Evolutionary conservation across 306 rosid genomes (phyloP).

Genomic region (Malus orientalis): DNA sequence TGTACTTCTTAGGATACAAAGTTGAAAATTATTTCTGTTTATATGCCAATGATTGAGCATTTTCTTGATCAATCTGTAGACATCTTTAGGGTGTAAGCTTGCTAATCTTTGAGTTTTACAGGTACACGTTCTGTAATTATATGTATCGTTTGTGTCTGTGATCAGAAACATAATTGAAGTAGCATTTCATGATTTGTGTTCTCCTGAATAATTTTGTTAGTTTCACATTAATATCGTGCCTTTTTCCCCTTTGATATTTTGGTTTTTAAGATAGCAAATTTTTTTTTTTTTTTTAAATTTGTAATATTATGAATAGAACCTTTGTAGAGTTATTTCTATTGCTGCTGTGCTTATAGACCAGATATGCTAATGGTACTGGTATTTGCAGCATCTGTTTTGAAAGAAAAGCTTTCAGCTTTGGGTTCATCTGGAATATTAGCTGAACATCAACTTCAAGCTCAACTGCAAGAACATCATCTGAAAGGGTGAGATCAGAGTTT

Average conservation of each 20-base stretch:
- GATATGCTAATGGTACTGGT: conserved; percentile 31
- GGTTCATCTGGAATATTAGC: conserved; percentile 97
- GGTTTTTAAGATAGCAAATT: neutral
- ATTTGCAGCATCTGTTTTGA: conserved; percentile 82
- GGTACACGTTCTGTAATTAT: neutral
- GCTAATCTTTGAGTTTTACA: neutral
- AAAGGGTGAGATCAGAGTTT: conserved; percentile 60
- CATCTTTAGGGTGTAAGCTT: neutral
- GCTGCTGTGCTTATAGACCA: conserved; percentile 12
- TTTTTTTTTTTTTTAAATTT: neutral
- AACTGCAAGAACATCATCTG: conserved; percentile 82
- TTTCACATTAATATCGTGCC: neutral
- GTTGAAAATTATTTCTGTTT: neutral
- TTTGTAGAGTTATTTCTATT: conserved; percentile 3
- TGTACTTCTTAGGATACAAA: neutral
- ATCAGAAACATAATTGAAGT: neutral
- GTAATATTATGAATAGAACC: conserved; percentile 1
- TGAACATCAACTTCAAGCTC: conserved; percentile 98
- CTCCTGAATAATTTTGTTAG: neutral
- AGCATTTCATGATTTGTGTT: neutral
- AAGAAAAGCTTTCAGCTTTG: conserved; percentile 80
- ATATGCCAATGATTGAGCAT: neutral
- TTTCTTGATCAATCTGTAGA: neutral
- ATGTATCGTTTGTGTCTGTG: neutral
- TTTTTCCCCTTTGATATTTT: neutral